A percentile compares a stretch with the other conserved stretches of the same genome.
phyloP scores from a whole-genome alignment of 306 rosid genomes.

The Abrus precatorius region DNA sequence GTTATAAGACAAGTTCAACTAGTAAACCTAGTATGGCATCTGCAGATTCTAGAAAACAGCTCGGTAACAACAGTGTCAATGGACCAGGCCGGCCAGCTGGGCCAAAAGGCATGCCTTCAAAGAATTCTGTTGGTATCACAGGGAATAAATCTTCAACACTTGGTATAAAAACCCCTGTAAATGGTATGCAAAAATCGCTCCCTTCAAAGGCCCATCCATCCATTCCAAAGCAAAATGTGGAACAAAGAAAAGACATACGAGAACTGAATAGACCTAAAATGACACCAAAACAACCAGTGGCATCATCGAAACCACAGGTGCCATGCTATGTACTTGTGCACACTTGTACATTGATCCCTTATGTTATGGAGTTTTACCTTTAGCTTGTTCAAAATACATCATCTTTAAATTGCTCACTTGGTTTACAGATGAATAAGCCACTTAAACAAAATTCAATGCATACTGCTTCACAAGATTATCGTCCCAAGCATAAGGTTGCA shows the following conservation, averaged over 20 bases:
- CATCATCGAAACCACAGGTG: constrained; percentile 73
- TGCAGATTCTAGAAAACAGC: constrained; percentile 66
- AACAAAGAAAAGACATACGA: constrained; percentile 56
- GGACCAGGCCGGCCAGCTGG: constrained; percentile 76
- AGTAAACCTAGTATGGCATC: constrained; percentile 52
- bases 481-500: constrained; percentile 66
- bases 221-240: constrained; percentile 55
- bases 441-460: constrained; percentile 53
- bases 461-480: constrained; percentile 52
- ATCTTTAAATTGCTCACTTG: constrained; percentile 9
- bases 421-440: constrained; percentile 62
- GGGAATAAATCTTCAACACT: constrained; percentile 63
- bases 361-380: constrained; percentile 23
- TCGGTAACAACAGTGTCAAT: constrained; percentile 61
- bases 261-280: constrained; percentile 60
- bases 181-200: constrained; percentile 55
- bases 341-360: background rate
- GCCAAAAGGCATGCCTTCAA: constrained; percentile 61
- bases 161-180: constrained; percentile 49
- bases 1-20: constrained; percentile 55
- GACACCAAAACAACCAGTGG: constrained; percentile 62
- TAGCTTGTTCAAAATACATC: constrained; percentile 7
- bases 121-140: constrained; percentile 44
- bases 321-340: background rate
- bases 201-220: constrained; percentile 58